Evolutionary conservation across 495 filamentous ascomycete genomes (phyloP).

Genomic region (Penicillium angulare): DNA sequence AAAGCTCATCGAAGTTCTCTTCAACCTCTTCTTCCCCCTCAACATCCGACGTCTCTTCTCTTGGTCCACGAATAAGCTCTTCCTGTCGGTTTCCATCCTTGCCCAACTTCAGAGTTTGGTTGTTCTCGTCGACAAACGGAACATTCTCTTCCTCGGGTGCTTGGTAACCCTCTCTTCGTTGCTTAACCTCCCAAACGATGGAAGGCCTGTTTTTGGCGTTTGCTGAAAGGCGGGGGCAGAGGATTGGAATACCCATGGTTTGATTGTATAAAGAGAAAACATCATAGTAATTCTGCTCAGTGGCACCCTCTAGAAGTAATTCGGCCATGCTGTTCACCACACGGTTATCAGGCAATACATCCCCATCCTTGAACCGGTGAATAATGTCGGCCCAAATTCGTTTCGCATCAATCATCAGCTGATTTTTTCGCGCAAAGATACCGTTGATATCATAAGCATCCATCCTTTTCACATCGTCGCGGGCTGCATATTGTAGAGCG

Average conservation of each 20-base stretch:
- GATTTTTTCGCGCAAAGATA: conserved; percentile 28
- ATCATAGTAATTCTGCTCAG: conserved; percentile 61
- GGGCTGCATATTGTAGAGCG: conserved; percentile 52
- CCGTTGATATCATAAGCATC: conserved; percentile 33
- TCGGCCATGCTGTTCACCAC: conserved; percentile 75
- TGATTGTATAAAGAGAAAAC: conserved; percentile 72
- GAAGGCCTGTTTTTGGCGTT: background rate
- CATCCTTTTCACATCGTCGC: conserved; percentile 23
- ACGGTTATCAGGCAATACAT: conserved; percentile 67
- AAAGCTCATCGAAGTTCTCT: conserved; percentile 35
- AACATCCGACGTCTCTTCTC: background rate
- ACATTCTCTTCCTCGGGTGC: conserved; percentile 11
- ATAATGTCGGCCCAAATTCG: conserved; percentile 79
- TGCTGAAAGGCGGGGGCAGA: conserved; percentile 25
- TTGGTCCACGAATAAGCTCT: background rate
- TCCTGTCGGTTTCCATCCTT: background rate
- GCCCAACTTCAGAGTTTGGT: conserved; percentile 5
- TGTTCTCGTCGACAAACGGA: conserved; percentile 33
- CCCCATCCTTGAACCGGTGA: conserved; percentile 65
- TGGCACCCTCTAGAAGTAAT: conserved; percentile 59
- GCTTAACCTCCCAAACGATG: background rate
- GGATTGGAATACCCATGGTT: conserved; percentile 66
- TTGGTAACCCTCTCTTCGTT: background rate
- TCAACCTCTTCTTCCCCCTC: conserved; percentile 26
- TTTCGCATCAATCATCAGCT: conserved; percentile 56